Evolutionary conservation across 805 yeast genomes (phyloP), one percentile per base, ranked within the genome.

Genomic region (Zygosaccharomyces kombuchaensis): DNA sequence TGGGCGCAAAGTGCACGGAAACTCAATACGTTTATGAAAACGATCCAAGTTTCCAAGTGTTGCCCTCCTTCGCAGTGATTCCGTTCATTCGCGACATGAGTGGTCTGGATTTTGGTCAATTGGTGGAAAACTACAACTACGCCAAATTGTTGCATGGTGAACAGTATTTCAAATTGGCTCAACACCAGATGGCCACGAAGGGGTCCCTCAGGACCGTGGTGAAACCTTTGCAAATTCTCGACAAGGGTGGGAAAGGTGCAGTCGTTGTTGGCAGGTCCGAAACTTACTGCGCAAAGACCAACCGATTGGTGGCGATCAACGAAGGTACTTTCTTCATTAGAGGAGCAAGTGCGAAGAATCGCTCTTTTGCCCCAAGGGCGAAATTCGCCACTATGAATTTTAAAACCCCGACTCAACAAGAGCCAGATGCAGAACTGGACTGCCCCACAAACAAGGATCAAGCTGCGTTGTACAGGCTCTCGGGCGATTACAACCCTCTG

Each of bases 401-500:
- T 67, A 67, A n/a, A n/a, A n/a, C 58, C 32, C 84, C 85, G 2
- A 93, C 91, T 46, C 59, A 59, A 37, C 59, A 69, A 40, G 65
- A 76, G 19, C 93, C 96, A 6, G 95, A 86, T 62, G 85, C 77
- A 59, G 80, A 75, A 46, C 65, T 68, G 37, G 77, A 74, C 35
- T 75, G 79, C 57, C 68, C 75, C 53, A 85, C 93, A 2, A 62
- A 75, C 22, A 72, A 67, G 35, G 86, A 89, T 65, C 88, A 82
- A 66, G 97, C 97, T 37, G 87, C 96, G 3, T 68, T 90, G 45
- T 91, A 91, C 72, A 80, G 99, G 65, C 73, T 91, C 50, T 83
- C 91, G 50, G 98, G 96, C 44, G 99, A 91, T 72, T 82, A 82
- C 67, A 91, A 91, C 68, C 99, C 99, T 49, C 76, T 91, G 57